These are phyloP conservation scores for Tulasnella sp. DNA, from an alignment of 768 basidiomycete species.

Conservation along the genomic window DNA sequence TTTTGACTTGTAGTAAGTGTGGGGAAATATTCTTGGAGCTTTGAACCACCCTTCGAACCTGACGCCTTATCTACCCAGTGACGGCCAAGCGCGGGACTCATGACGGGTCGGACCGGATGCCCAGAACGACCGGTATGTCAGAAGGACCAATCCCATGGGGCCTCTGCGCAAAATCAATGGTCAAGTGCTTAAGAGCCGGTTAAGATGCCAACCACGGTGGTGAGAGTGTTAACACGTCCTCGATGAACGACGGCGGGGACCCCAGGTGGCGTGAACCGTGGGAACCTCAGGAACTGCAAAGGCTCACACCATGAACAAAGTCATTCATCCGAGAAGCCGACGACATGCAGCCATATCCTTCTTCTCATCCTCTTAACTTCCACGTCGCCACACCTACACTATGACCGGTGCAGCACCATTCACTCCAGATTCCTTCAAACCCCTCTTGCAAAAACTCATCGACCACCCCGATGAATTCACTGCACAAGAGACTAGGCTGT, in stretches of 20 bases:
- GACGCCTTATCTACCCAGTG: slow-evolving; percentile 6
- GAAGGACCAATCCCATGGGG: neutral
- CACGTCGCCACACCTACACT: neutral
- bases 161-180: neutral
- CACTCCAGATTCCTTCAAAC: slow-evolving; percentile 79
- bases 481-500: slow-evolving; percentile 64
- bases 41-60: neutral
- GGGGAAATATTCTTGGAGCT: neutral
- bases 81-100: neutral
- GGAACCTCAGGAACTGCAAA: neutral
- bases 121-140: neutral
- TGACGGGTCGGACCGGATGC: slow-evolving; percentile 14
- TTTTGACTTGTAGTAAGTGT: neutral
- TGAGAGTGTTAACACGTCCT: slow-evolving; percentile 9
- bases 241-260: neutral
- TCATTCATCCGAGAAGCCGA: slow-evolving; percentile 7
- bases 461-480: slow-evolving; percentile 47
- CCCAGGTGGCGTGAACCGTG: slow-evolving; percentile 1
- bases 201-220: neutral
- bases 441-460: slow-evolving; percentile 72
- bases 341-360: slow-evolving; percentile 8
- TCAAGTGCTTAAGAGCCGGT: neutral
- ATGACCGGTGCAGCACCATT: slow-evolving; percentile 26
- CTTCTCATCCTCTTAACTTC: neutral
- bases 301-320: neutral